Evolutionary conservation across 129 eudicot genomes (phyloP).

Genomic region (Arctium lappa): DNA sequence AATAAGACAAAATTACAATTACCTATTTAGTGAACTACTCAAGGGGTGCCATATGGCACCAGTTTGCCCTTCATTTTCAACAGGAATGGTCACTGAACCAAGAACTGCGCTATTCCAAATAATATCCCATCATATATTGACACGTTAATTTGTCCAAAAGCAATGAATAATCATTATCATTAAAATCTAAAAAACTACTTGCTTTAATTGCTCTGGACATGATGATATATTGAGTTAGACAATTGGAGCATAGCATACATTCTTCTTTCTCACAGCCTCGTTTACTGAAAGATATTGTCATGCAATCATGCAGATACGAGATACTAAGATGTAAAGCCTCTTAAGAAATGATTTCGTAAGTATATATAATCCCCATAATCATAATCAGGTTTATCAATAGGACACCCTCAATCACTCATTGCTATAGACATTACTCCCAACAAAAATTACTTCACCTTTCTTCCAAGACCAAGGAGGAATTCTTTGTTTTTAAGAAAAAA

Average conservation of each 20-base stretch:
- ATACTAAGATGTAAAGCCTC: neutral
- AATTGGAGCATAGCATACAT: neutral
- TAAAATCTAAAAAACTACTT: slow-evolving; percentile 12
- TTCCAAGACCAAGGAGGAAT: neutral
- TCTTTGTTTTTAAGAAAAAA: neutral
- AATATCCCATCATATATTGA: slow-evolving; percentile 99
- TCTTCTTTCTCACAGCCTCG: neutral
- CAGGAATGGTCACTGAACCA: slow-evolving; percentile 80
- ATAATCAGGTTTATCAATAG: neutral
- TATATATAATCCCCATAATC: neutral
- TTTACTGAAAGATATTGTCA: neutral
- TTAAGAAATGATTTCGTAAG: neutral
- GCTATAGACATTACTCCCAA: neutral
- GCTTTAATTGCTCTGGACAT: slow-evolving; percentile 2
- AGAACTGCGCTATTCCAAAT: slow-evolving; percentile 97
- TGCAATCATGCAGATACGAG: neutral
- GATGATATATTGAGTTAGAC: slow-evolving; percentile 1
- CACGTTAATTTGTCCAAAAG: slow-evolving; percentile 72
- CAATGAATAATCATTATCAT: slow-evolving; percentile 14
- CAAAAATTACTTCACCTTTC: neutral
- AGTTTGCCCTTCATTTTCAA: slow-evolving; percentile 77
- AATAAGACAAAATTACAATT: neutral
- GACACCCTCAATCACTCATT: neutral
- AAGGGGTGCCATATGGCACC: slow-evolving; percentile 87
- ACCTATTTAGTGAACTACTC: slow-evolving; percentile 82